A percentile compares a stretch with the other conserved stretches of the same genome.
These are phyloP conservation scores for Lyophyllum decastes DNA, from an alignment of 768 basidiomycete species.

Conservation along the genomic window DNA sequence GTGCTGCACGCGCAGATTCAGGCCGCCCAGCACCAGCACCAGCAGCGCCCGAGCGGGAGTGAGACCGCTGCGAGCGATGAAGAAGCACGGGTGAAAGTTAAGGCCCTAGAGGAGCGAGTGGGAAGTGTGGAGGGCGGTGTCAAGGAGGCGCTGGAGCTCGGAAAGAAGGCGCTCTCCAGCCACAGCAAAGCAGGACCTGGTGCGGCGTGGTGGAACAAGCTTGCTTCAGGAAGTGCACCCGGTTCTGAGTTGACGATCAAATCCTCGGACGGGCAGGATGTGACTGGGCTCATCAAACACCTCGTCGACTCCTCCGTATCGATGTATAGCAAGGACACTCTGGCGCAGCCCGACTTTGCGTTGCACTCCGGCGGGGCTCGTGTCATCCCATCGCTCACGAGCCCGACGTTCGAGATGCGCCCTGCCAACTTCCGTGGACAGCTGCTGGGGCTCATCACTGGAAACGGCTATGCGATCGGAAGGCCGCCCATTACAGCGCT, in stretches of 20 bases:
- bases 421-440: constrained; percentile 51
- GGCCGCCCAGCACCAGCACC: constrained; percentile 23
- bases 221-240: constrained; percentile 41
- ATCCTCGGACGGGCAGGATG: constrained; percentile 72
- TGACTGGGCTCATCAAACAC: constrained; percentile 65
- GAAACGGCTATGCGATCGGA: constrained; percentile 65
- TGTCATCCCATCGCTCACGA: constrained; percentile 82
- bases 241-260: constrained; percentile 63
- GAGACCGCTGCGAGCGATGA: constrained; percentile 42
- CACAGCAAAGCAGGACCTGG: constrained; percentile 32
- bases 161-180: constrained; percentile 46
- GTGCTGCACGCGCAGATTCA: constrained; percentile 45
- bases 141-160: constrained; percentile 71
- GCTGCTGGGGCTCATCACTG: constrained; percentile 58
- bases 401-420: constrained; percentile 70
- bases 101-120: constrained; percentile 62
- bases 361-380: constrained; percentile 80
- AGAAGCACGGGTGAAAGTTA: constrained; percentile 56
- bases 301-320: constrained; percentile 79
- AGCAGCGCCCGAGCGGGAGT: constrained; percentile 17
- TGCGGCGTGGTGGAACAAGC: constrained; percentile 74
- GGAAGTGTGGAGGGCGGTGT: constrained; percentile 62
- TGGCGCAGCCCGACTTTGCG: constrained; percentile 85
- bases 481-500: constrained; percentile 83
- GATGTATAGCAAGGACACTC: constrained; percentile 68